phyloP scores from a whole-genome alignment of 208 protist genomes.

The Leishmania lainsoni region DNA sequence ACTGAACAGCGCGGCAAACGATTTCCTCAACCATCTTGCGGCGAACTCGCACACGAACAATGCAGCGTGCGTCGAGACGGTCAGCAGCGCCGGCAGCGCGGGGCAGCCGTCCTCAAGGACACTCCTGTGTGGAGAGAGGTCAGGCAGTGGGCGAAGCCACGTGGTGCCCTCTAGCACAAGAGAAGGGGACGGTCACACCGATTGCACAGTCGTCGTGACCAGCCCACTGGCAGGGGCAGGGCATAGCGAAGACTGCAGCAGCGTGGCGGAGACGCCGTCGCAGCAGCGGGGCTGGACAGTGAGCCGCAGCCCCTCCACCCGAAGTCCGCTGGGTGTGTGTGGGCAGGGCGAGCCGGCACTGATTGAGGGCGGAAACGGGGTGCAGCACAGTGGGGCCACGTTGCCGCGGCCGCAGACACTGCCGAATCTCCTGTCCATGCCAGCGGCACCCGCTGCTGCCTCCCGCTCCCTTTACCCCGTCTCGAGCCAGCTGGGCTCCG shows the following conservation, averaged over 20 bases:
- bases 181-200: not conserved
- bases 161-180: not conserved
- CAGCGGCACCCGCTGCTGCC: not conserved
- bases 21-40: conserved; percentile 46
- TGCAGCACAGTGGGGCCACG: not conserved
- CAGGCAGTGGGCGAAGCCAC: not conserved
- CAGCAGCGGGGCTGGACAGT: not conserved
- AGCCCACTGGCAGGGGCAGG: not conserved
- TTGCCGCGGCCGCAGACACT: not conserved
- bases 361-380: not conserved
- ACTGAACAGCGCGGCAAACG: conserved; percentile 62
- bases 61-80: not conserved
- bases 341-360: not conserved
- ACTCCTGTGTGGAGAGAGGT: not conserved
- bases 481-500: conserved; percentile 7
- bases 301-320: conserved; percentile 16
- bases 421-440: not conserved
- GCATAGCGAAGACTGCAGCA: not conserved
- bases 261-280: not conserved
- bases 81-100: conserved; percentile 22
- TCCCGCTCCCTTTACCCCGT: not conserved
- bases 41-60: conserved; percentile 18
- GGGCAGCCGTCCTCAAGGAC: conserved; percentile 1
- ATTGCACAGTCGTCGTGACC: not conserved
- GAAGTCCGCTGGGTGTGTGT: not conserved